Evolutionary conservation across 2,329 filamentous ascomycete genomes (phyloP).

Genomic region (Aspergillus japonicus): DNA sequence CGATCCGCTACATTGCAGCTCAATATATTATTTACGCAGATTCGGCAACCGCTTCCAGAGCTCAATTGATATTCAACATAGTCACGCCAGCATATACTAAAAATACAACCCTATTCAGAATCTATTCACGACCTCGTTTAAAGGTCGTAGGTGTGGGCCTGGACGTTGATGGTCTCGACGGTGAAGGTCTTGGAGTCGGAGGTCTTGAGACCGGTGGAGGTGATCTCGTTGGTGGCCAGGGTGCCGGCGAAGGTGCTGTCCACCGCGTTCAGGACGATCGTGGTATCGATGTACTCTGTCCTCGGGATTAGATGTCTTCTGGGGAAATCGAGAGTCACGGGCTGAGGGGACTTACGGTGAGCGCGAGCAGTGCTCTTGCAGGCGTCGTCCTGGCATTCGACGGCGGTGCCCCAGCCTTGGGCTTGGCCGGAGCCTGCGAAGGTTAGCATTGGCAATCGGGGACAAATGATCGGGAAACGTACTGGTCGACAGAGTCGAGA

Average conservation of each 20-base stretch:
- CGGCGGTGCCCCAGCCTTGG: conserved; percentile 34
- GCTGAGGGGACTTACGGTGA: conserved; percentile 25
- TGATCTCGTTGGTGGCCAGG: conserved; percentile 27
- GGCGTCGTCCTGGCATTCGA: conserved; percentile 32
- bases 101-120: too few species aligned
- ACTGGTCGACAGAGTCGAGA: conserved; percentile 32
- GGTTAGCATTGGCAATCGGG: background rate
- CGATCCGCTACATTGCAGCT: too few species aligned
- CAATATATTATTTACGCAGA: too few species aligned
- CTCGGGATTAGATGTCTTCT: background rate
- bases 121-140: background rate
- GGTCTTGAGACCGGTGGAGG: conserved; percentile 26
- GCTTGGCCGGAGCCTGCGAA: conserved; percentile 27
- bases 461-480: background rate
- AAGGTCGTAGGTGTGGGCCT: conserved; percentile 26
- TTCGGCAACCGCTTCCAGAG: too few species aligned
- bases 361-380: conserved; percentile 27
- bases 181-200: conserved; percentile 28
- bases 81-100: too few species aligned
- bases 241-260: conserved; percentile 30
- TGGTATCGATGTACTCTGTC: conserved; percentile 31
- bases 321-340: too few species aligned
- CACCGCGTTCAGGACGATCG: conserved; percentile 28
- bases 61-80: too few species aligned
- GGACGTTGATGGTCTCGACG: conserved; percentile 29